These are phyloP conservation scores for Arthrobotrys sinensis DNA, from an alignment of 2,329 filamentous ascomycete genomes.

Conservation along the genomic window DNA sequence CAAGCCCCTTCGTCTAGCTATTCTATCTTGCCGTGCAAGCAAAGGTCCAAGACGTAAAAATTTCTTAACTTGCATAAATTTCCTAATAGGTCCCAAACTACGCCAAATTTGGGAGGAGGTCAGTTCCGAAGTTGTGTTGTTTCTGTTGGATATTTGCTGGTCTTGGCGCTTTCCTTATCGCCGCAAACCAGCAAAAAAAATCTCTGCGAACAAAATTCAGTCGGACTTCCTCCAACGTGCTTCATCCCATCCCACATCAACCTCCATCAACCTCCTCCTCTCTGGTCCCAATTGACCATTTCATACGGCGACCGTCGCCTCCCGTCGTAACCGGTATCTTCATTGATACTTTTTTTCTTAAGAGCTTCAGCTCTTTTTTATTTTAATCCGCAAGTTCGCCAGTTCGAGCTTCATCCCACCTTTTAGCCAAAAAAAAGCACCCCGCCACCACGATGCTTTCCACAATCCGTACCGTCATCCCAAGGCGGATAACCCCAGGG, in stretches of 20 bases:
- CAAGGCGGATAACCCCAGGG: constrained; percentile 37
- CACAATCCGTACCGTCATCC: constrained; percentile 35
- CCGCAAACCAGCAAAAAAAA: constrained; percentile 37
- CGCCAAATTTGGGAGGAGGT: neutral
- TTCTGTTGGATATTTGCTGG: constrained; percentile 1
- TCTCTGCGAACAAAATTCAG: constrained; percentile 44
- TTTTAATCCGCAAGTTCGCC: constrained; percentile 11
- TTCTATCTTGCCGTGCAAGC: too few species aligned
- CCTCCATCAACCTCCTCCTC: constrained; percentile 11
- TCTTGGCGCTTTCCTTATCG: constrained; percentile 35
- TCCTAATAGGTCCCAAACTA: too few species aligned
- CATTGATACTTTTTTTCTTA: constrained; percentile 11
- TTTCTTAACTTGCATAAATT: too few species aligned
- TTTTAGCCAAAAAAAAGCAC: constrained; percentile 5
- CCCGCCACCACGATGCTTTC: constrained; percentile 53
- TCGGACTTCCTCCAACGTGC: constrained; percentile 11
- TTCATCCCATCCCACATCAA: constrained; percentile 33
- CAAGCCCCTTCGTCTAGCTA: too few species aligned
- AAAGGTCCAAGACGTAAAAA: too few species aligned
- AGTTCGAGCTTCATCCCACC: constrained; percentile 26
- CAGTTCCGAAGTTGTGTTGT: neutral
- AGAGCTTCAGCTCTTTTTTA: constrained; percentile 9
- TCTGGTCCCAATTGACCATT: constrained; percentile 16
- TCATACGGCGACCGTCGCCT: constrained; percentile 10
- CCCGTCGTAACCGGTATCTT: constrained; percentile 12